Evolutionary conservation across 164 flowering plant species (phyloP), one percentile per base, ranked within the genome.

Genomic region (Saururus chinensis): DNA sequence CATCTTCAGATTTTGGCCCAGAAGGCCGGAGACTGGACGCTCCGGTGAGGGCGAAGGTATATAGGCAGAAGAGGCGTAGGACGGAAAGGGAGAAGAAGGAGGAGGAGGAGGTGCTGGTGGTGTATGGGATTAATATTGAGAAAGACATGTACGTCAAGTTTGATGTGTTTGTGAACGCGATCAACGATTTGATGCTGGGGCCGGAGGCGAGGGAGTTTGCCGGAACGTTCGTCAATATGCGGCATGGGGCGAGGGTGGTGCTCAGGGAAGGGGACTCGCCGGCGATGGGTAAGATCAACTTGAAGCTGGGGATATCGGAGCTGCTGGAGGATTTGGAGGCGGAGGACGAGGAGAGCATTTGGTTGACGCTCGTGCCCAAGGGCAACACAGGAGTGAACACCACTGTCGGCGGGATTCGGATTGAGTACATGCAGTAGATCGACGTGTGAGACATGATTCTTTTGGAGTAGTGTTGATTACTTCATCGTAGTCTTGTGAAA

Each of bases 291-390:
- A 73, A 69, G 68, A 69, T 51, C 1, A 57, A 19, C 52, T 55
- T 73, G 8, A 73, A 73, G 60, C 42, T 73, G 56, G 76, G 76
- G 25, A 69, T 73, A 53, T 73, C 73, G 6, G 70, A 69, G 53
- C 14, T 73, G 26, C 45, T 69, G 60, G 68, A 69, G 52, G 70
- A 69, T 42, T 56, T 73, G 42, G 76, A 73, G 24, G 76, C 76
- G 45, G 70, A 69, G 19, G 65, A 30, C 22, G 73, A 69, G 22
- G 71, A 73, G 59, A 66, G 60, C 60, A 66, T 73, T 60, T 73
- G 70, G 73, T 71, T 73, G 21, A 60, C 68, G 0, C 7, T 73
- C 56, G 71, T 73, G 23, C 76, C 76, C 0, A 70, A 70, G 64
- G 65, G 68, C 2, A 60, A 53, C 20, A 64, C 70, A 10, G 73